Evolutionary conservation across 225 moss, liverwort and hornwort genomes (phyloP), one percentile per base, ranked within the genome.

Genomic region (Bryoerythrophyllum caledonicum): DNA sequence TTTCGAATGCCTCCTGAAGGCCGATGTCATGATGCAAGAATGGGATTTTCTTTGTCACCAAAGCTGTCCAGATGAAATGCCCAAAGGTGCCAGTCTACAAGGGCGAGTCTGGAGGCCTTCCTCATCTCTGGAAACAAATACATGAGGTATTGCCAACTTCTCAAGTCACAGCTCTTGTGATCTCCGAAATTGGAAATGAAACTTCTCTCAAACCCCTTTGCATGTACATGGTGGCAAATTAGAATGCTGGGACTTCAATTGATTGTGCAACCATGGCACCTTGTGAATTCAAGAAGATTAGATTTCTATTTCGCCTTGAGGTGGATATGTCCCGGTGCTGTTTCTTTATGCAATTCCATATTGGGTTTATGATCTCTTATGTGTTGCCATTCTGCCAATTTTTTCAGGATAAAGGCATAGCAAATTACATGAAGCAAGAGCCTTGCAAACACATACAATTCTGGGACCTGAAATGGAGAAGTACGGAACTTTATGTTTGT

Each of bases 221-320:
- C n/a, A 30, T 7, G n/a, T n/a, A 67, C 30, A 67, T 51, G 13
- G 49, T 68, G 67, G 19, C 32, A 30, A 12, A 13, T n/a, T 32
- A 51, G 20, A 68, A 51, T 68, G n/a, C 19, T n/a, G 51, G n/a
- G 12, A 20, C 30, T 20, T 1, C 6, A 30, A 13, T 17, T 65
- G 65, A n/a, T n/a, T 65, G 65, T 65, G 65, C 44, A 64, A 63
- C n/a, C 19, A 67, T 67, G 48, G 17, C 17, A 67, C n/a, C 12
- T 49, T 28, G 19, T 49, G 49, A 28, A 20, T 67, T 46, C 10
- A 10, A 9, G 43, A 28, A 48, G 49, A 67, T 28, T 28, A 27
- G 49, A 67, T 1, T 49, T 20, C 2, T 67, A 48, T 27, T 49
- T 19, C 2, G 28, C 5, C 27, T 30, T n/a, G n/a, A n/a, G n/a